Conservation (phyloP, 2,329 filamentous ascomycete genomes). For the Tolypocladium inflatum region DNA sequence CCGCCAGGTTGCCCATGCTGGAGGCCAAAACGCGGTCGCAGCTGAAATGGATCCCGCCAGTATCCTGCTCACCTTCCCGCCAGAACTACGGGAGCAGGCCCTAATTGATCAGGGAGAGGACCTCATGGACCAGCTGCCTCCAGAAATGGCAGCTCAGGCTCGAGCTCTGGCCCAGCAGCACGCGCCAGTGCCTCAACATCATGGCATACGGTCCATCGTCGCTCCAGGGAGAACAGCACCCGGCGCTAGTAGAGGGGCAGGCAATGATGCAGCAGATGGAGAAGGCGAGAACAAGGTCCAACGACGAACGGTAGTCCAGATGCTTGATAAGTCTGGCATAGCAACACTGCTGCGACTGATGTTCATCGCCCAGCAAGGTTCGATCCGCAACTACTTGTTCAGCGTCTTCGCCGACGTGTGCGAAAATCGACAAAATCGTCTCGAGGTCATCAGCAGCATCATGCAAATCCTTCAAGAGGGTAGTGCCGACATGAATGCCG, state of each 20-base stretch:
- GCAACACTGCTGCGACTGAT: conserved; percentile 95
- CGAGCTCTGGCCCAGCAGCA: conserved; percentile 52
- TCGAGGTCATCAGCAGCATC: conserved; percentile 87
- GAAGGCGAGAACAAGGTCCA: conserved; percentile 53
- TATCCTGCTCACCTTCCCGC: conserved; percentile 84
- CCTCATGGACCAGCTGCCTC: conserved; percentile 72
- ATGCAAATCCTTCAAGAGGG: conserved; percentile 93
- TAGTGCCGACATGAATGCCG: conserved; percentile 82
- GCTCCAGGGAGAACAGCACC: conserved; percentile 20
- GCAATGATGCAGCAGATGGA: conserved; percentile 24
- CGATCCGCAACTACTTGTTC: conserved; percentile 74
- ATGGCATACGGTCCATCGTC: conserved; percentile 18
- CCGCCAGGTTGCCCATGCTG: conserved; percentile 48
- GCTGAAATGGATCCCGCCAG: conserved; percentile 89
- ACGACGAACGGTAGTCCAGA: conserved; percentile 79
- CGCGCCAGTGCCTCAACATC: conserved; percentile 14
- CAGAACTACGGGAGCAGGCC: conserved; percentile 74
- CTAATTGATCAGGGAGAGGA: conserved; percentile 89
- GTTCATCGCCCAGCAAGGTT: conserved; percentile 91
- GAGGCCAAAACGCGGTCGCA: conserved; percentile 38
- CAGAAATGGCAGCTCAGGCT: conserved; percentile 78
- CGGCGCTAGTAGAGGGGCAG: conserved; percentile 10
- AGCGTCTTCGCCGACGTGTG: conserved; percentile 85
- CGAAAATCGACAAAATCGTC: conserved; percentile 90
- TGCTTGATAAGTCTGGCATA: conserved; percentile 92